These are phyloP conservation scores for Syzygium aromaticum DNA, from an alignment of 345 rosid species.

Conservation along the genomic window DNA sequence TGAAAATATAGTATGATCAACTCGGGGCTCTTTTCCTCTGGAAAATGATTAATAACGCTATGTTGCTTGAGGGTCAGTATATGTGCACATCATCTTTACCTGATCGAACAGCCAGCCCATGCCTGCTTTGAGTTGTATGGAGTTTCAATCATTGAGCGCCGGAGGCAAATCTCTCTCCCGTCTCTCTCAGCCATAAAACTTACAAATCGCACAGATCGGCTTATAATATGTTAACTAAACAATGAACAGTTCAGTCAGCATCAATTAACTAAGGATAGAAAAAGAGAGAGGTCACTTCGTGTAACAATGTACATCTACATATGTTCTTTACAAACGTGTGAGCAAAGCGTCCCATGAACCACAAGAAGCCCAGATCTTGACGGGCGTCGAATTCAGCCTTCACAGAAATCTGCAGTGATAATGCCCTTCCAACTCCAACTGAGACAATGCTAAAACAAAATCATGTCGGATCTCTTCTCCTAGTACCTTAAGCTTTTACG, in stretches of 20 bases:
- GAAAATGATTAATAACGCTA: not conserved
- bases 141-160: not conserved
- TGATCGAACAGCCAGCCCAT: not conserved
- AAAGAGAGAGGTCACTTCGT: not conserved
- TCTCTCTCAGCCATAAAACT: not conserved
- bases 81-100: not conserved
- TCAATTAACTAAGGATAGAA: not conserved
- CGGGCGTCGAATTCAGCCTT: too few species aligned
- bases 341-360: not conserved
- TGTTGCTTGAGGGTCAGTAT: not conserved
- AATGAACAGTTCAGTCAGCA: not conserved
- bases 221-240: not conserved
- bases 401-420: too few species aligned
- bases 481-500: not conserved
- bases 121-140: not conserved
- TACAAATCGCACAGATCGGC: not conserved
- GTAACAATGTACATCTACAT: not conserved
- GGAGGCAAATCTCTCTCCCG: not conserved
- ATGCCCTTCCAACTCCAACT: too few species aligned
- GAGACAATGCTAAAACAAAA: too few species aligned
- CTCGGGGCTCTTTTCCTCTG: not conserved
- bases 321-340: not conserved
- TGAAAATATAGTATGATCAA: not conserved
- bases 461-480: not conserved
- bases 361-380: not conserved